These are phyloP conservation scores for Calonectria henricotiae DNA, from an alignment of 2,329 filamentous ascomycete genomes.

Conservation along the genomic window DNA sequence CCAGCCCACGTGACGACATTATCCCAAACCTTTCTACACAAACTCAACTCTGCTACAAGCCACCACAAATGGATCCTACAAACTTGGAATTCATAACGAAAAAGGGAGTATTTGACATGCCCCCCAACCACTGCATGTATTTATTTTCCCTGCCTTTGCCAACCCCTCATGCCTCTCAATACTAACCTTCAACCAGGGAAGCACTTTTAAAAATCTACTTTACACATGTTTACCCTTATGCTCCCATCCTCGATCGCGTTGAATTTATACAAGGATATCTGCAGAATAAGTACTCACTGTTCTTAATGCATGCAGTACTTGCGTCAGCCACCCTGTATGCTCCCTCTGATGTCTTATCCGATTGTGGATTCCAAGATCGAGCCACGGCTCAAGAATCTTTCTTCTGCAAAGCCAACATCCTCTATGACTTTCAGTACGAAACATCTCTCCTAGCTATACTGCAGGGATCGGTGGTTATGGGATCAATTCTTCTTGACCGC, in stretches of 20 bases:
- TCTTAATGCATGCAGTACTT: constrained; percentile 1
- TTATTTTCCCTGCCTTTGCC: background rate
- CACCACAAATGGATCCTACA: background rate
- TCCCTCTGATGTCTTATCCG: background rate
- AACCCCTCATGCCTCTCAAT: background rate
- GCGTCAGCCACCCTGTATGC: background rate
- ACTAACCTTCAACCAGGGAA: background rate
- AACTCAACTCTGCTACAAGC: background rate
- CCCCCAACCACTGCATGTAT: background rate
- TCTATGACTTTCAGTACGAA: background rate
- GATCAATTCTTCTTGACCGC: background rate
- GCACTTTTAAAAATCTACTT: background rate
- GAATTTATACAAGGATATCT: background rate
- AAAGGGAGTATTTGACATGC: background rate
- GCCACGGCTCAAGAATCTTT: background rate
- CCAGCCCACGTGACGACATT: background rate
- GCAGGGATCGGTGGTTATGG: background rate
- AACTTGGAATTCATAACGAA: background rate
- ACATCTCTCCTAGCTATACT: background rate
- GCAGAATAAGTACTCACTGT: background rate
- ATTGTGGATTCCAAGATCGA: background rate
- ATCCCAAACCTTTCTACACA: background rate
- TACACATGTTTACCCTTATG: background rate
- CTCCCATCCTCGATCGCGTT: background rate
- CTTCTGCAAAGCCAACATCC: background rate